phyloP scores from a whole-genome alignment of 139 green algal species.

The Haematococcus lacustris region DNA sequence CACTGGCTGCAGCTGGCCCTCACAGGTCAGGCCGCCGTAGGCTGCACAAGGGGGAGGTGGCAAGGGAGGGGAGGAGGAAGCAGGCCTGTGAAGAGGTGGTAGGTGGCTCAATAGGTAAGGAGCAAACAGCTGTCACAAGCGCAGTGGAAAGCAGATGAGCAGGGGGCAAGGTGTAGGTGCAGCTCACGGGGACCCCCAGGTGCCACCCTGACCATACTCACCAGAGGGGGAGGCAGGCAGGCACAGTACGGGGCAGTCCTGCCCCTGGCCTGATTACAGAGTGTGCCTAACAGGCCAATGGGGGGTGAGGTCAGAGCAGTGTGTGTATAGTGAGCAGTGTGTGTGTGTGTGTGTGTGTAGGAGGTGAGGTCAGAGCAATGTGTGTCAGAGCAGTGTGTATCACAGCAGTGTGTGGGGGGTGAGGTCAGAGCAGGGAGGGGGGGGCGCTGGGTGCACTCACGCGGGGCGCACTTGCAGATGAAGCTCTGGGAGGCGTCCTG shows the following conservation, averaged over 20 bases:
- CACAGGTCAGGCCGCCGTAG: constrained; percentile 9
- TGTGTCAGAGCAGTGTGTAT: not conserved
- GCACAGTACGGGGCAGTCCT: not conserved
- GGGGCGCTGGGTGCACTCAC: not conserved
- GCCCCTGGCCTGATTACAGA: not conserved
- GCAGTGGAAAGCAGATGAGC: not conserved
- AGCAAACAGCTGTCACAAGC: not conserved
- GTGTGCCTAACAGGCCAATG: not conserved
- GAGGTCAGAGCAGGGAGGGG: not conserved
- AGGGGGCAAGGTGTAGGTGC: not conserved
- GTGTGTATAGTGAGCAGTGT: not conserved
- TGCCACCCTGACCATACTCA: not conserved
- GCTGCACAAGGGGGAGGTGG: too few species aligned
- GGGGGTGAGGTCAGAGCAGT: not conserved
- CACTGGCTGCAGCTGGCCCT: constrained; percentile 3
- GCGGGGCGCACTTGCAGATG: not conserved
- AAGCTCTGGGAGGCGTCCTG: not conserved
- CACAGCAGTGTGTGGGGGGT: not conserved
- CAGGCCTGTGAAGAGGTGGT: too few species aligned
- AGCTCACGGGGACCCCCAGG: too few species aligned
- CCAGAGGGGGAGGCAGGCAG: not conserved
- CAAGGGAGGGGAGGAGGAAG: too few species aligned
- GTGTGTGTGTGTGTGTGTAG: too few species aligned
- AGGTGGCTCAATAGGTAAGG: too few species aligned
- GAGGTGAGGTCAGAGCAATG: not conserved